Conservation (phyloP, 768 basidiomycete genomes). For the Daedaleopsis sinensis region DNA sequence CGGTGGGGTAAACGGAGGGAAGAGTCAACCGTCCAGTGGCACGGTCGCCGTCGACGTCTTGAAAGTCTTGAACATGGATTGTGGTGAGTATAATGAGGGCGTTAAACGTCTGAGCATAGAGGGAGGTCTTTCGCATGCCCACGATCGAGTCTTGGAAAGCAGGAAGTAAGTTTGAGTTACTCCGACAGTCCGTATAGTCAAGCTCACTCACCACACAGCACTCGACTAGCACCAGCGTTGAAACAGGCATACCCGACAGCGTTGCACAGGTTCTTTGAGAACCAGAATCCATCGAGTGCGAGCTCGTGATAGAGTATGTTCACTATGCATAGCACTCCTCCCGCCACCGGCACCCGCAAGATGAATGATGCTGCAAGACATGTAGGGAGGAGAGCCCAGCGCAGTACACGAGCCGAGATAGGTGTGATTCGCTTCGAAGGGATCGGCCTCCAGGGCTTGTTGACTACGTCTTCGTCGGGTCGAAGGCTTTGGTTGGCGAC, state of each 20-base stretch:
- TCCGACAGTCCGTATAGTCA: neutral
- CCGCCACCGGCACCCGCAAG: conserved; percentile 20
- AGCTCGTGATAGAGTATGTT: conserved; percentile 33
- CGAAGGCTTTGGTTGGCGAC: conserved; percentile 35
- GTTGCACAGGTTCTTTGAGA: conserved; percentile 15
- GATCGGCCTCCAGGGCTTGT: conserved; percentile 37
- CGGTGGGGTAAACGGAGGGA: conserved; percentile 8
- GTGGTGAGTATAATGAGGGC: conserved; percentile 28
- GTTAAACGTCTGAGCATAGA: neutral
- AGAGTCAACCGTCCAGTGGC: conserved; percentile 8
- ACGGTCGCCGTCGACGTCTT: conserved; percentile 15
- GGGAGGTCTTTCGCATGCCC: neutral
- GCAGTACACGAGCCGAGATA: conserved; percentile 23
- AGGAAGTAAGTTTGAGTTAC: no score
- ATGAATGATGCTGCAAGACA: conserved; percentile 28
- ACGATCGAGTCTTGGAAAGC: neutral
- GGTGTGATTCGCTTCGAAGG: conserved; percentile 33
- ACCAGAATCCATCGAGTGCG: conserved; percentile 2
- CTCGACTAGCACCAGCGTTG: conserved; percentile 1
- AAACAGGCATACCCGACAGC: conserved; percentile 5
- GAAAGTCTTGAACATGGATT: conserved; percentile 27
- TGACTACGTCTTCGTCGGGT: conserved; percentile 31
- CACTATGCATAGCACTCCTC: conserved; percentile 21
- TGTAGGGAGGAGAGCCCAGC: conserved; percentile 32
- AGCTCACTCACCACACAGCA: conserved; percentile 4